Evolutionary conservation across 208 protist species (phyloP).

Genomic region (Leishmania tarentolae): DNA sequence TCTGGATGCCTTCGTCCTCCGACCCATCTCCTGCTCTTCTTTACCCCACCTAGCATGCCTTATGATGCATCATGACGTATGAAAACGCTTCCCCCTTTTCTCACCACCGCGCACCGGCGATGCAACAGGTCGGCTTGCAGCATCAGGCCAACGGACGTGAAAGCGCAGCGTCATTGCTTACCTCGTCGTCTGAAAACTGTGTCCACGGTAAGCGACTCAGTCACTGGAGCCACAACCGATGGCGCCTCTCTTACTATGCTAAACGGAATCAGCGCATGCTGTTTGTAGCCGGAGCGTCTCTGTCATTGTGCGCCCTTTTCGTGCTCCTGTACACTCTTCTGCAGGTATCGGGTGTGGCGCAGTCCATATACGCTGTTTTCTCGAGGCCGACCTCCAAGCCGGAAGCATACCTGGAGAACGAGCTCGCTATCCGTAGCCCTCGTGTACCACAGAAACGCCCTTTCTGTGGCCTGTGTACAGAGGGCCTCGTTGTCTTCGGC

Average conservation of each 20-base stretch:
- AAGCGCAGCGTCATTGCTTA: neutral
- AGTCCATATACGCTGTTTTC: neutral
- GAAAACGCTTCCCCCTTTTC: neutral
- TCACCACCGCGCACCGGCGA: neutral
- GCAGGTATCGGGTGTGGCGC: neutral
- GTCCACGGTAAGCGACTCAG: neutral
- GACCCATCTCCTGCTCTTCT: neutral
- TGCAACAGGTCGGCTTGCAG: neutral
- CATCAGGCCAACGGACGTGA: neutral
- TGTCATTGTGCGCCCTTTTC: neutral
- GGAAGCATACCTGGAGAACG: neutral
- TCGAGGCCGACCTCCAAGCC: neutral
- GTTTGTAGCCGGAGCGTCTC: neutral
- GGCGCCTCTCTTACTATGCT: neutral
- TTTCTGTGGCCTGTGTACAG: constrained; percentile 16
- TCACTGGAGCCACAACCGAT: neutral
- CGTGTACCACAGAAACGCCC: neutral
- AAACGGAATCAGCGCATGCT: neutral
- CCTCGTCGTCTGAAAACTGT: neutral
- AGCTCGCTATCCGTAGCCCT: neutral
- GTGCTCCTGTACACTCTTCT: neutral
- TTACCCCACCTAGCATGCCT: neutral
- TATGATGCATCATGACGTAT: neutral
- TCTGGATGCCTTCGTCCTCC: neutral
- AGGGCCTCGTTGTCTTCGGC: constrained; percentile 17